Evolutionary conservation across 345 rosid genomes (phyloP).

Genomic region (Eucalyptus tenuipes): DNA sequence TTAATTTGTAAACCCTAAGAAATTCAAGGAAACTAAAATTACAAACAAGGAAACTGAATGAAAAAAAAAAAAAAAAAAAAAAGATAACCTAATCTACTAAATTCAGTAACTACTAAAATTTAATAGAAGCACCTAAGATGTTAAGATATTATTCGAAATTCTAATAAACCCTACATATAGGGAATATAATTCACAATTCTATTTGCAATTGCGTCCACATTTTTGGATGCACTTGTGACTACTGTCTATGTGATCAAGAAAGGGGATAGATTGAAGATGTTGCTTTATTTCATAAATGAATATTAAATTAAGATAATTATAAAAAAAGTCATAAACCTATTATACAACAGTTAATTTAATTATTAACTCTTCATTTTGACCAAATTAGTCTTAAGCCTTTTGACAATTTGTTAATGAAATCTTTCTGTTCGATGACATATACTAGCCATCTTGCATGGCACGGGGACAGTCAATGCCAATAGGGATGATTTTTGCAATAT

Average conservation of each 20-base stretch:
- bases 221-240: neutral
- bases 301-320: neutral
- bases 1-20: neutral
- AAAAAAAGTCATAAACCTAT: neutral
- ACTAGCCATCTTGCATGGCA: neutral
- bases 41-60: neutral
- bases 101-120: neutral
- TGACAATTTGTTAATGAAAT: neutral
- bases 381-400: too few species aligned
- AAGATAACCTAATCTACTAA: neutral
- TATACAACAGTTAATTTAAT: neutral
- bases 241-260: neutral
- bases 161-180: neutral
- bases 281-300: neutral
- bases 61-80: neutral
- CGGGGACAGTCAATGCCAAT: rapidly evolving
- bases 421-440: neutral
- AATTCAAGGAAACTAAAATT: neutral
- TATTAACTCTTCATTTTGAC: too few species aligned
- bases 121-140: neutral
- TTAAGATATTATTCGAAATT: neutral
- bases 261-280: neutral
- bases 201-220: neutral
- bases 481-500: neutral
- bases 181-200: neutral